Evolutionary conservation across 352 stramenopile species (phyloP).

Genomic region (Plasmopara viticola): DNA sequence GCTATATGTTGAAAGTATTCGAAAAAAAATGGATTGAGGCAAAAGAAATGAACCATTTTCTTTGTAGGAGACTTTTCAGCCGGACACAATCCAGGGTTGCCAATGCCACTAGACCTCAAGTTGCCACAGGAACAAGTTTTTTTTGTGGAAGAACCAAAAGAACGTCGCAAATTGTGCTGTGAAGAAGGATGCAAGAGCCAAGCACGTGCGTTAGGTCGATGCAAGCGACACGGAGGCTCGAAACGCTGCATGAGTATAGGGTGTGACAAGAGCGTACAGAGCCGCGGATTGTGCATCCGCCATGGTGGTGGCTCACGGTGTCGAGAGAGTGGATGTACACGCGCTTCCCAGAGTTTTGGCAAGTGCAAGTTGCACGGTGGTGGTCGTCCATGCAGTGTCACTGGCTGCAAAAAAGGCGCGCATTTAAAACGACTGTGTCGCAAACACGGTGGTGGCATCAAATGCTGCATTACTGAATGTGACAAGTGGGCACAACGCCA

Average conservation of each 20-base stretch:
- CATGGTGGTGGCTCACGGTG: constrained; percentile 56
- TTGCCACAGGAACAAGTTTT: constrained; percentile 14
- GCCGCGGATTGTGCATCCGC: constrained; percentile 40
- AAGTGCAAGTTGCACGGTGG: constrained; percentile 50
- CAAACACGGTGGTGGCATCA: constrained; percentile 70
- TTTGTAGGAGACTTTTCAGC: background rate
- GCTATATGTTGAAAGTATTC: background rate
- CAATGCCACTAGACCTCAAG: background rate
- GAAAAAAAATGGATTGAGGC: background rate
- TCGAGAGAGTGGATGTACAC: constrained; percentile 31
- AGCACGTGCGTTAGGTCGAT: constrained; percentile 66
- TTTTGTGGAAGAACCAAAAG: background rate
- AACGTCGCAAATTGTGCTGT: constrained; percentile 48
- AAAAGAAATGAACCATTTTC: background rate
- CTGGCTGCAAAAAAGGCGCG: constrained; percentile 64
- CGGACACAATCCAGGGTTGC: background rate
- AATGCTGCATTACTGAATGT: constrained; percentile 52
- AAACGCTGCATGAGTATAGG: constrained; percentile 55
- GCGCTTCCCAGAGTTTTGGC: constrained; percentile 57
- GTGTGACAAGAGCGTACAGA: constrained; percentile 75
- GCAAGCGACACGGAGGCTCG: constrained; percentile 65
- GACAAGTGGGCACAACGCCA: constrained; percentile 76
- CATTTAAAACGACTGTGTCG: constrained; percentile 71
- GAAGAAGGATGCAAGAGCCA: constrained; percentile 67
- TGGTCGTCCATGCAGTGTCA: constrained; percentile 36